Evolutionary conservation across 257 asterid species (phyloP).

Genomic region (Haberlea rhodopensis): DNA sequence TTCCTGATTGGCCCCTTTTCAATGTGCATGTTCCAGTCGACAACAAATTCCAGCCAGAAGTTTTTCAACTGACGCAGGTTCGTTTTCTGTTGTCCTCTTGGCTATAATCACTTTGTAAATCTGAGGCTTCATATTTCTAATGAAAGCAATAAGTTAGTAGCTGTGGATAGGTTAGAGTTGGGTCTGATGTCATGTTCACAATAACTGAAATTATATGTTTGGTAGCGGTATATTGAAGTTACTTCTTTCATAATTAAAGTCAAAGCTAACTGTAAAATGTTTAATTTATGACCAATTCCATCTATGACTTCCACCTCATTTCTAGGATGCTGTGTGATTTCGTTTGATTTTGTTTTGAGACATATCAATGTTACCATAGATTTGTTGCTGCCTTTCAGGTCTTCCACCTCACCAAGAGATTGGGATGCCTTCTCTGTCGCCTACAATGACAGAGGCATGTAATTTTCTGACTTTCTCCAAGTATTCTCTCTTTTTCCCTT

Average conservation of each 20-base stretch:
- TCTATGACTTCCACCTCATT: neutral
- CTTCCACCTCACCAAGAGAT: slow-evolving; percentile 95
- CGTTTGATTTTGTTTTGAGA: slow-evolving; percentile 10
- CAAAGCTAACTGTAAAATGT: neutral
- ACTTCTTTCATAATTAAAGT: slow-evolving; percentile 8
- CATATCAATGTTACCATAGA: slow-evolving; percentile 23
- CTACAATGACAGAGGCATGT: slow-evolving; percentile 94
- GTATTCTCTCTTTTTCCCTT: slow-evolving; percentile 19
- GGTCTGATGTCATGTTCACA: slow-evolving; percentile 3
- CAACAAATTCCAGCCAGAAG: slow-evolving; percentile 36
- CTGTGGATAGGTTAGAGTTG: slow-evolving; percentile 13
- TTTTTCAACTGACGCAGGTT: slow-evolving; percentile 73
- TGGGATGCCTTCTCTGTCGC: slow-evolving; percentile 99
- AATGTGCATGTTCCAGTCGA: slow-evolving; percentile 42
- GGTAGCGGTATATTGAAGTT: slow-evolving; percentile 5
- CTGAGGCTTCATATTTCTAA: slow-evolving; percentile 6
- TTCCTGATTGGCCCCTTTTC: slow-evolving; percentile 24
- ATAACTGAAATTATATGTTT: slow-evolving; percentile 13
- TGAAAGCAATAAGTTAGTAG: slow-evolving; percentile 17
- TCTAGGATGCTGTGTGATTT: slow-evolving; percentile 16
- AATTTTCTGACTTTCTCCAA: slow-evolving; percentile 21
- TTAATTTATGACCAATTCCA: neutral
- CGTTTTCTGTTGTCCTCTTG: slow-evolving; percentile 25
- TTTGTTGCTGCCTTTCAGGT: slow-evolving; percentile 45
- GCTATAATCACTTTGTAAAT: slow-evolving; percentile 7